Conservation (phyloP, 1,284 basidiomycete genomes). For the Pyrrhoderma lamaoense region DNA sequence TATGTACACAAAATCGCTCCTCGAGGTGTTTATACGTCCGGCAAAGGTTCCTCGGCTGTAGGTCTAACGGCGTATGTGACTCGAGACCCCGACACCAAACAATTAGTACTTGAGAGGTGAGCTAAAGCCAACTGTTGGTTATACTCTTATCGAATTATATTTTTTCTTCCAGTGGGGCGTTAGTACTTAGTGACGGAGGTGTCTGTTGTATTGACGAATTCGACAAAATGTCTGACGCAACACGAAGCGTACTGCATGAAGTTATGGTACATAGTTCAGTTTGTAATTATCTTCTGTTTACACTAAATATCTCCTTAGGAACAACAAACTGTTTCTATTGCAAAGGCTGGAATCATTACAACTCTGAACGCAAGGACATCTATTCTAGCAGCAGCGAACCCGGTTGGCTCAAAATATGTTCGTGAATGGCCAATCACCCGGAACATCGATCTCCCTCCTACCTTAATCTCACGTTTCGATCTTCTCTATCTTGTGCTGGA, state of each 20-base stretch:
- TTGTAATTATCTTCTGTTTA: too few relatives aligned
- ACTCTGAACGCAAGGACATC: slow-evolving; percentile 97
- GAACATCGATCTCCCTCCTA: slow-evolving; percentile 89
- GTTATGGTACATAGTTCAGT: slow-evolving; percentile 72
- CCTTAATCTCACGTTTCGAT: slow-evolving; percentile 96
- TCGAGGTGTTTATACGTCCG: slow-evolving; percentile 93
- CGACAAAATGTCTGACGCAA: slow-evolving; percentile 98
- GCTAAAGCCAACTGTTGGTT: slow-evolving; percentile 17
- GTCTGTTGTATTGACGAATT: slow-evolving; percentile 99
- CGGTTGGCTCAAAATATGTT: slow-evolving; percentile 90
- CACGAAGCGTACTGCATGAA: slow-evolving; percentile 95
- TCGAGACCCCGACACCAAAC: slow-evolving; percentile 95
- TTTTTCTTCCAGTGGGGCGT: slow-evolving; percentile 63
- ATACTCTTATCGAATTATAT: not conserved
- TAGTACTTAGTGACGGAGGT: slow-evolving; percentile 95
- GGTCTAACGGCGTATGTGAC: slow-evolving; percentile 98
- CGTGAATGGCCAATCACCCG: slow-evolving; percentile 18
- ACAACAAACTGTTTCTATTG: slow-evolving; percentile 99
- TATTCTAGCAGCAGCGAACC: slow-evolving; percentile 95
- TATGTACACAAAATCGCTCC: slow-evolving; percentile 99
- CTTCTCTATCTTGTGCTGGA: slow-evolving; percentile 97
- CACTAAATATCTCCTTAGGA: too few relatives aligned
- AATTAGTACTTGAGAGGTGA: slow-evolving; percentile 91
- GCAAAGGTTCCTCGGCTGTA: slow-evolving; percentile 96
- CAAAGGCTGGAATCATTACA: slow-evolving; percentile 99